Conservation (phyloP, 2,329 filamentous ascomycete genomes). For the Trichophyton mentagrophytes region DNA sequence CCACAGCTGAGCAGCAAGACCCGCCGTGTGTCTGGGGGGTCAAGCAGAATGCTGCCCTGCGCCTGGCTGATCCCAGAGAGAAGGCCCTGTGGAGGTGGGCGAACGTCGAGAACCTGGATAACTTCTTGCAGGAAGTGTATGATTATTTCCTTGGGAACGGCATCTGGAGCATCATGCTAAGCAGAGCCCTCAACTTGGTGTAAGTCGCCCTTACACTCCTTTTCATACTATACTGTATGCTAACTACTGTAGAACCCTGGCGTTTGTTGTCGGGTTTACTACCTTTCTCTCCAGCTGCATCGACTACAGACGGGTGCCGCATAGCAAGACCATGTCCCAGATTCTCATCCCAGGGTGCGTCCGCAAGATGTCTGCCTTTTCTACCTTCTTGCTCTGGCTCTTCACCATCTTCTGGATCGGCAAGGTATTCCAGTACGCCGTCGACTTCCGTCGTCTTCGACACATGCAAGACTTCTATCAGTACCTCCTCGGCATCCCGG, state of each 20-base stretch:
- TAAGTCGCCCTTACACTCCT: constrained; percentile 32
- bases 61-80: constrained; percentile 49
- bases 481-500: constrained; percentile 68
- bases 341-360: constrained; percentile 65
- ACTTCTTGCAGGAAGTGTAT: constrained; percentile 75
- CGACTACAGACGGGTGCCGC: constrained; percentile 60
- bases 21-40: constrained; percentile 3
- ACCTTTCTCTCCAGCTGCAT: constrained; percentile 79
- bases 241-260: constrained; percentile 49
- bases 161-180: constrained; percentile 70
- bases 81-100: constrained; percentile 87
- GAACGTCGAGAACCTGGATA: constrained; percentile 79
- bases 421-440: constrained; percentile 59
- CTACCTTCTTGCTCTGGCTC: constrained; percentile 69
- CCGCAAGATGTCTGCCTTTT: constrained; percentile 56
- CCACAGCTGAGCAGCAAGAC: constrained; percentile 23
- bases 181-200: constrained; percentile 59
- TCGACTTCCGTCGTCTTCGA: constrained; percentile 59
- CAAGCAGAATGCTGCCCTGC: constrained; percentile 18
- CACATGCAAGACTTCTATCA: constrained; percentile 78
- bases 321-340: constrained; percentile 48
- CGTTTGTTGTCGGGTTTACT: constrained; percentile 69
- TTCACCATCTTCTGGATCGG: constrained; percentile 77
- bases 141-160: constrained; percentile 74
- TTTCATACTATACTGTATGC: neutral